Base-by-base conservation (phyloP, 805 yeast species). In the Suhomyces canberraensis region DNA sequence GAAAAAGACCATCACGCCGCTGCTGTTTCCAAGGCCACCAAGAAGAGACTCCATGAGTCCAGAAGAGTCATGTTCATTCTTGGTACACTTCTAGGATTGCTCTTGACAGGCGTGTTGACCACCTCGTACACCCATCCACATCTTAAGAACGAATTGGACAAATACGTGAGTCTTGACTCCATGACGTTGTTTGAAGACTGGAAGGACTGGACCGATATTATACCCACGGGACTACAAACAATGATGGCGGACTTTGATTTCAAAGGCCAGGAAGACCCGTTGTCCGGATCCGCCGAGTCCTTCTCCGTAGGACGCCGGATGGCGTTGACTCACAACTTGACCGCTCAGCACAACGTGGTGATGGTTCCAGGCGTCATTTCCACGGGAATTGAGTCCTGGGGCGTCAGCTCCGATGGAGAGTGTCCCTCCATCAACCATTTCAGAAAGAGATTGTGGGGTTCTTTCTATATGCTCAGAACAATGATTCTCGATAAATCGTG, bases 291-390 rank as follows among this genome's bases (percentile, higher is more conserved):
- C 4, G 76, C 88, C 4, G 95, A 88, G 42, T 79, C 90, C 33
- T 93, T 93, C 64, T 87, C 93, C 0, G 95, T 89, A 13, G 98
- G 98, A 1, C 76, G 72, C 47, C 50, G 71, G 26, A 62, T 91
- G 70, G 64, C 63, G 25, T 54, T 59, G 8, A 76, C 75, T 16
- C 68, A 74, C 20, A 75, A 79, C 25, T 62, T 78, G 19, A 55
- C 67, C 0, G 71, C 80, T 1, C 77, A 84, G 45, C 73, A 78
- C 59, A 95, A 95, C 5, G 95, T 93, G 11, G 76, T 93, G 3
- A 75, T 93, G 81, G 87, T 93, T 14, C 98, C 98, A 0, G 98
- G 98, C 3, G 97, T 91, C 11, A 86, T 87, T 37, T 85, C 96
- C 20, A 90, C 98, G 0, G 97, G 97, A 3, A 70, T 93, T 25